Evolutionary conservation across 2,329 filamentous ascomycete genomes (phyloP).

Genomic region (Graphiopsis chlorocephala): DNA sequence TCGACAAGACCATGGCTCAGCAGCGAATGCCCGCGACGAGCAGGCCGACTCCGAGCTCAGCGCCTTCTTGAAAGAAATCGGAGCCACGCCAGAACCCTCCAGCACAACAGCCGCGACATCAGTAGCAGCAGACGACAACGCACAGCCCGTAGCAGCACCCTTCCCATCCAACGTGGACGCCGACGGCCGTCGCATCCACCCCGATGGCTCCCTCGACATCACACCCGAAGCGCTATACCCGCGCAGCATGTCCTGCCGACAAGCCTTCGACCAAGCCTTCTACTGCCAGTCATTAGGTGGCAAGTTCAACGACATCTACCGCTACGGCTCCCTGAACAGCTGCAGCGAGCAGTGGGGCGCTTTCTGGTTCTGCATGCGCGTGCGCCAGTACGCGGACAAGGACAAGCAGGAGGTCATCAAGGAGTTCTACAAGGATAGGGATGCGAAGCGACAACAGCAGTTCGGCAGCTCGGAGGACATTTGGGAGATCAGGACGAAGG

Average conservation of each 20-base stretch:
- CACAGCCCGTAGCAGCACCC: neutral
- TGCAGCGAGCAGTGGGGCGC: constrained; percentile 88
- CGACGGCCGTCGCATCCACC: constrained; percentile 28
- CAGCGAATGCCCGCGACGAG: constrained; percentile 37
- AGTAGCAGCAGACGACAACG: constrained; percentile 21
- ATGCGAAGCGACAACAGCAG: constrained; percentile 59
- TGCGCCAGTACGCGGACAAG: constrained; percentile 59
- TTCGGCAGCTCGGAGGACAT: constrained; percentile 82
- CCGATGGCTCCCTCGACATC: constrained; percentile 31
- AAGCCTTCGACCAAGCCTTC: constrained; percentile 89
- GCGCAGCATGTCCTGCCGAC: constrained; percentile 80
- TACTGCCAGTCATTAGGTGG: constrained; percentile 90
- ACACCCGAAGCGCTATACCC: constrained; percentile 69
- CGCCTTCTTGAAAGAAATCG: constrained; percentile 51
- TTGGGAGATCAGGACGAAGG: constrained; percentile 71
- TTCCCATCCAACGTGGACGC: constrained; percentile 18
- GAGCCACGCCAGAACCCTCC: constrained; percentile 29
- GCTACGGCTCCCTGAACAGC: constrained; percentile 70
- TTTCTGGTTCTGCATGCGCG: constrained; percentile 98
- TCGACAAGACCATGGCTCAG: constrained; percentile 20
- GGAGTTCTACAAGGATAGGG: constrained; percentile 66
- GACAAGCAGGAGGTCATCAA: constrained; percentile 60
- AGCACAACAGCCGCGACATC: constrained; percentile 18
- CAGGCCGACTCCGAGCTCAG: constrained; percentile 55
- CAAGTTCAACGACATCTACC: constrained; percentile 89